phyloP scores from a whole-genome alignment of 306 rosid genomes.

The Prunus dulcis region DNA sequence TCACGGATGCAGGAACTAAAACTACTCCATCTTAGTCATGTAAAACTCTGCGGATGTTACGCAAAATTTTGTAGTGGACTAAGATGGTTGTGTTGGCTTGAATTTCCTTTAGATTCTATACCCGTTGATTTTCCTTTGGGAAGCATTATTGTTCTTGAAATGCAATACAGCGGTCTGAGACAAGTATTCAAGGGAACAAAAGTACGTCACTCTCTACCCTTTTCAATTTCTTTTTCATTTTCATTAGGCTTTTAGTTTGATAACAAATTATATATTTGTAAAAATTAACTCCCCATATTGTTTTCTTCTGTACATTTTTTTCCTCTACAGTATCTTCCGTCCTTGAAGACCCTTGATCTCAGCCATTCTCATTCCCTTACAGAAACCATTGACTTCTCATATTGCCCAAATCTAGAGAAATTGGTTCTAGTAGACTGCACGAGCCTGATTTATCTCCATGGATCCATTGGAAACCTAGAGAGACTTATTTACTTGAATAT shows the following conservation, averaged over 20 bases:
- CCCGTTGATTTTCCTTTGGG: neutral
- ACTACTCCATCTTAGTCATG: constrained; percentile 6
- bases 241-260: neutral
- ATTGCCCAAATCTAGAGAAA: constrained; percentile 4
- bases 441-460: neutral
- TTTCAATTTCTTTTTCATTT: neutral
- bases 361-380: constrained; percentile 5
- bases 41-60: neutral
- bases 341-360: constrained; percentile 8
- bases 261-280: neutral
- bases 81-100: constrained; percentile 8
- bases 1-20: neutral
- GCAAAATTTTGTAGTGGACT: neutral
- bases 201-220: neutral
- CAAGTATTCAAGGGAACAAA: neutral
- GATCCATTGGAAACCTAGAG: constrained; percentile 9
- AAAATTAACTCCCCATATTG: neutral
- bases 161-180: constrained; percentile 3
- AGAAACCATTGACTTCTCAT: neutral
- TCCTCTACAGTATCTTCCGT: neutral
- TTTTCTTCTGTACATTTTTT: neutral
- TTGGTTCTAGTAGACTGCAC: constrained; percentile 1
- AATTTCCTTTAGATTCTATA: constrained; percentile 7
- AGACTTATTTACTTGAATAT: neutral
- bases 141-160: constrained; percentile 6